These are phyloP conservation scores for Tuctoria greenei DNA, from an alignment of 176 grass and related monocot species.

Conservation along the genomic window DNA sequence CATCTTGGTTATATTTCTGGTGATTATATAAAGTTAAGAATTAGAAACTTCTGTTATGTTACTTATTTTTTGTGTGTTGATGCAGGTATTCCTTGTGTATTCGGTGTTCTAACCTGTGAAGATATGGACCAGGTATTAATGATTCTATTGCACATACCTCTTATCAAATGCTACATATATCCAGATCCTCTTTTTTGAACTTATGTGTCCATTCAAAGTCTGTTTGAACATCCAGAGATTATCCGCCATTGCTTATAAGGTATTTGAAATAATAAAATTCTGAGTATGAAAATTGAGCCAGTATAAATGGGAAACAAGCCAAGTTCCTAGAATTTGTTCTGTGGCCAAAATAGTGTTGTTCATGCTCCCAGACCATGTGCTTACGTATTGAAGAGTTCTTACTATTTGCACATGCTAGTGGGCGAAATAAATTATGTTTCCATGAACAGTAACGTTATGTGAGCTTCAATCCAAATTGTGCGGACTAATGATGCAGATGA, in stretches of 20 bases:
- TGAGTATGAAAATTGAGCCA: not conserved
- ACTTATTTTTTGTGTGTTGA: constrained; percentile 28
- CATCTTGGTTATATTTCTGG: not conserved
- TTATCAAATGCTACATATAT: not conserved
- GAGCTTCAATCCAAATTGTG: not conserved
- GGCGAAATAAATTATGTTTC: not conserved
- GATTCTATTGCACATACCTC: not conserved
- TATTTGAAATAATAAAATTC: not conserved
- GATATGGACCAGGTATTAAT: constrained; percentile 95
- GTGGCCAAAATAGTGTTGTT: not conserved
- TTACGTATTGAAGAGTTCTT: not conserved
- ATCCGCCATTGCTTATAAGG: not conserved
- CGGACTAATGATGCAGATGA: not conserved
- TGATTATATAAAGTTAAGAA: constrained; percentile 14
- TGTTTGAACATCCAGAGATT: not conserved
- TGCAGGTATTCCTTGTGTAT: constrained; percentile 81
- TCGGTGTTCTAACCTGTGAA: constrained; percentile 97
- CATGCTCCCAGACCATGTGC: not conserved
- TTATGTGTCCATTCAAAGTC: not conserved
- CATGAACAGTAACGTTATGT: too few species aligned
- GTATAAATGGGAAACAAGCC: not conserved
- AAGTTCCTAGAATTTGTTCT: not conserved
- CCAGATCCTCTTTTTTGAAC: not conserved
- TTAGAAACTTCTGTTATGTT: constrained; percentile 22
- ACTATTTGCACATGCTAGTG: not conserved